phyloP scores from a whole-genome alignment of 2,329 filamentous ascomycete species.

The Monosporascus sp. region DNA sequence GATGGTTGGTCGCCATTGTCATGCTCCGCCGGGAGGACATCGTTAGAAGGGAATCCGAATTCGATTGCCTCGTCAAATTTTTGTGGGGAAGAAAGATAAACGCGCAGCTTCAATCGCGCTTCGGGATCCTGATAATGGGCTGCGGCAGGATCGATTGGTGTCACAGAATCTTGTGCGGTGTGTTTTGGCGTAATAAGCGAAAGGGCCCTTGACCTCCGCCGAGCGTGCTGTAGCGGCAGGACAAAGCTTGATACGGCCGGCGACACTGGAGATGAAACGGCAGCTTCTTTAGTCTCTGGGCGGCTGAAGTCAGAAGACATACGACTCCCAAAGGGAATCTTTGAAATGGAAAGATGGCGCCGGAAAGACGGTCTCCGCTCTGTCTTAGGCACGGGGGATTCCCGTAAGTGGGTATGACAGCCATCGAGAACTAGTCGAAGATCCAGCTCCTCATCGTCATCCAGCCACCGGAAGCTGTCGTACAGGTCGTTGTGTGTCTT shows the following conservation, averaged over 20 bases:
- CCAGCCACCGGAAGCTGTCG: constrained; percentile 69
- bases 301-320: constrained; percentile 45
- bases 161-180: constrained; percentile 36
- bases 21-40: constrained; percentile 32
- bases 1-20: constrained; percentile 24
- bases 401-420: constrained; percentile 60
- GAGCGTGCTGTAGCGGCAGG: constrained; percentile 32
- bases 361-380: constrained; percentile 58
- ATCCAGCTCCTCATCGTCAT: constrained; percentile 68
- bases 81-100: constrained; percentile 82
- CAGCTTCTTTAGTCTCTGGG: constrained; percentile 38
- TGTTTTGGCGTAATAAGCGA: constrained; percentile 50
- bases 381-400: constrained; percentile 41
- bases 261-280: constrained; percentile 24
- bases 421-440: constrained; percentile 63
- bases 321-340: constrained; percentile 54
- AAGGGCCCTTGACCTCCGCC: constrained; percentile 50
- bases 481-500: constrained; percentile 51
- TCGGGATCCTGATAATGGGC: constrained; percentile 89
- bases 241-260: constrained; percentile 19
- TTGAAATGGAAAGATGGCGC: constrained; percentile 67
- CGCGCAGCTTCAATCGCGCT: constrained; percentile 76
- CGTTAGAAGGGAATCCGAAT: constrained; percentile 77
- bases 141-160: constrained; percentile 64
- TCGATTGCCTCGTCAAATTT: constrained; percentile 95